Evolutionary conservation across 768 basidiomycete species (phyloP).

Genomic region (Lactifluus echinatus): DNA sequence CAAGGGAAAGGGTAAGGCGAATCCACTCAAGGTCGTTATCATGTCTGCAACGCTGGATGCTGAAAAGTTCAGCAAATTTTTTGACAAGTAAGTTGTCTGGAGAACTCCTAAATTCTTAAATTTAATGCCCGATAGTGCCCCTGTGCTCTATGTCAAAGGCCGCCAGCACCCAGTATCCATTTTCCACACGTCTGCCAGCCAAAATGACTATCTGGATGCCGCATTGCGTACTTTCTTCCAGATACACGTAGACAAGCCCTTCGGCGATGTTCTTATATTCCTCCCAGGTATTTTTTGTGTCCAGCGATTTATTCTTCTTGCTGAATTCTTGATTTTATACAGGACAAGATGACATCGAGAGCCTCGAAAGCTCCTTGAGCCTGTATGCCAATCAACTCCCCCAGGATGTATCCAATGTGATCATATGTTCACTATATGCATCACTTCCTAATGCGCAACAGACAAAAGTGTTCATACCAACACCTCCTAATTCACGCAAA

Average conservation of each 20-base stretch:
- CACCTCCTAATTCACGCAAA: conserved; percentile 67
- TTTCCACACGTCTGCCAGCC: conserved; percentile 64
- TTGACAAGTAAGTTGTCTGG: conserved; percentile 51
- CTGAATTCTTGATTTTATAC: conserved; percentile 1
- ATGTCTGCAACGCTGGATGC: conserved; percentile 99
- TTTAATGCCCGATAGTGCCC: conserved; percentile 45
- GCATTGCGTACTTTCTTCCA: conserved; percentile 92
- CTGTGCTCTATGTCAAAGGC: conserved; percentile 85
- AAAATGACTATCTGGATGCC: conserved; percentile 80
- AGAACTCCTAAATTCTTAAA: background rate
- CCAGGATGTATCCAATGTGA: conserved; percentile 39
- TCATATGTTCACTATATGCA: conserved; percentile 78
- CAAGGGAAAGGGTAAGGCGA: conserved; percentile 36
- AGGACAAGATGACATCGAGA: conserved; percentile 98
- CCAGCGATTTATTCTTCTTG: background rate
- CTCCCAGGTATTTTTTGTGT: conserved; percentile 55
- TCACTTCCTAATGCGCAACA: conserved; percentile 74
- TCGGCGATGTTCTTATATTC: conserved; percentile 90
- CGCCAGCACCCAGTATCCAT: conserved; percentile 88
- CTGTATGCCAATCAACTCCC: conserved; percentile 65
- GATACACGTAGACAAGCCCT: conserved; percentile 70
- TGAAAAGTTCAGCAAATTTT: conserved; percentile 87
- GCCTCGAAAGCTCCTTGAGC: conserved; percentile 65
- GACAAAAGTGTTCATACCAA: conserved; percentile 61
- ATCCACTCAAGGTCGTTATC: conserved; percentile 82